Conservation (phyloP, 805 yeast genomes). For the Geotrichum ghanense region DNA sequence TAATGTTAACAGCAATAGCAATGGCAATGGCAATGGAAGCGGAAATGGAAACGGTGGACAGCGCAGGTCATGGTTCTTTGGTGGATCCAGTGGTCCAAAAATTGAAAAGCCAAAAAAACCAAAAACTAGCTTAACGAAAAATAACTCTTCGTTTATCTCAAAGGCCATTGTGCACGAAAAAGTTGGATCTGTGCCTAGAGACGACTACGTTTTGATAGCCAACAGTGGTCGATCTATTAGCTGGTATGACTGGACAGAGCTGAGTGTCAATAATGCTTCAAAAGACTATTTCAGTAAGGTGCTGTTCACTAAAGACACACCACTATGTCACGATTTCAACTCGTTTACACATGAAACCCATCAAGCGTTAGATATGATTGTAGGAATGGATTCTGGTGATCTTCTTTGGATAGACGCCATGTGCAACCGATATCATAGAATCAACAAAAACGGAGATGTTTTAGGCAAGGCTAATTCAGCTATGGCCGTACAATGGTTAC, state of each 20-base stretch:
- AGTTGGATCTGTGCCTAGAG: conserved; percentile 6
- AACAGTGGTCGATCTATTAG: conserved; percentile 26
- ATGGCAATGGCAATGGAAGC: too few species aligned
- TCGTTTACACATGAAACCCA: conserved; percentile 17
- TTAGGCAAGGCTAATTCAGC: conserved; percentile 16
- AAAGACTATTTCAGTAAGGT: conserved; percentile 30
- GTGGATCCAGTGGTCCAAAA: not conserved
- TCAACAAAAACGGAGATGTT: conserved; percentile 36
- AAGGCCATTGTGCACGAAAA: conserved; percentile 27
- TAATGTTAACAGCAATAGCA: too few species aligned
- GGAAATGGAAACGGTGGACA: not conserved
- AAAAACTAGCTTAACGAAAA: conserved; percentile 25
- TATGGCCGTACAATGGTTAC: conserved; percentile 37
- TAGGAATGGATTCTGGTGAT: conserved; percentile 63
- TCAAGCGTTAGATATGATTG: conserved; percentile 35
- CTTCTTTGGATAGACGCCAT: conserved; percentile 48
- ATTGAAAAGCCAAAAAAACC: conserved; percentile 17
- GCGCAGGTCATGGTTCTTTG: not conserved
- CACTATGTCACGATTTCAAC: conserved; percentile 30
- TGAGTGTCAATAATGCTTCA: conserved; percentile 7
- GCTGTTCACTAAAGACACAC: conserved; percentile 29
- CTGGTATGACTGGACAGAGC: conserved; percentile 28
- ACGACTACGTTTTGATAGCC: conserved; percentile 22
- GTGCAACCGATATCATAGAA: conserved; percentile 36
- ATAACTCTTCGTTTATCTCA: conserved; percentile 28